A percentile compares a stretch with the other conserved stretches of the same genome.
Conservation (phyloP, 805 yeast species). For the Wickerhamiella bombiphila region DNA sequence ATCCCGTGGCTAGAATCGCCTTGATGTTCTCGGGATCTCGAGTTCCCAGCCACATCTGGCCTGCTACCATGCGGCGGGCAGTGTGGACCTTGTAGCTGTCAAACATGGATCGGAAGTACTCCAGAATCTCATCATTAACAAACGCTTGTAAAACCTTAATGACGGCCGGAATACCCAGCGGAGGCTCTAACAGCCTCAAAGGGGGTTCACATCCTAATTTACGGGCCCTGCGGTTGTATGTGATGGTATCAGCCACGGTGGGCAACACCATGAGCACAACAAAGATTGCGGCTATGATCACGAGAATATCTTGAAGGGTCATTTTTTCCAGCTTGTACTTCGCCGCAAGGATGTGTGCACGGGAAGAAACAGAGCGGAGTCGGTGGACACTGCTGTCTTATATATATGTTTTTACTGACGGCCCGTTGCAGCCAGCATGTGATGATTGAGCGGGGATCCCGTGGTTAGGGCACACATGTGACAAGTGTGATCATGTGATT, state of each 20-base stretch:
- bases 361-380: too few species aligned
- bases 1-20: constrained; percentile 18
- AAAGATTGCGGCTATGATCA: constrained; percentile 1
- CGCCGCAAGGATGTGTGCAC: too few species aligned
- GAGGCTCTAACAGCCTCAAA: constrained; percentile 4
- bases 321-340: neutral
- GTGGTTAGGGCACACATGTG: too few species aligned
- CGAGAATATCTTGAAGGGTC: constrained; percentile 2
- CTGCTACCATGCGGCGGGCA: constrained; percentile 7
- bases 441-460: too few species aligned
- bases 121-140: constrained; percentile 4
- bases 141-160: constrained; percentile 2
- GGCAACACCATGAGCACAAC: constrained; percentile 3
- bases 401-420: too few species aligned
- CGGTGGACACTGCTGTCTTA: too few species aligned
- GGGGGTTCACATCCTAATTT: constrained; percentile 9
- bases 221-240: constrained; percentile 9
- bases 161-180: constrained; percentile 9
- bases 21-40: constrained; percentile 20
- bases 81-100: constrained; percentile 3
- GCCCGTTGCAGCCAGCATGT: too few species aligned
- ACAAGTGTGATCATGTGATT: too few species aligned
- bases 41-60: constrained; percentile 15
- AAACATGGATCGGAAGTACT: constrained; percentile 7
- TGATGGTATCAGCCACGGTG: constrained; percentile 1